These are phyloP conservation scores for Bidens hawaiensis DNA, from an alignment of 140 eudicot species.

Conservation along the genomic window DNA sequence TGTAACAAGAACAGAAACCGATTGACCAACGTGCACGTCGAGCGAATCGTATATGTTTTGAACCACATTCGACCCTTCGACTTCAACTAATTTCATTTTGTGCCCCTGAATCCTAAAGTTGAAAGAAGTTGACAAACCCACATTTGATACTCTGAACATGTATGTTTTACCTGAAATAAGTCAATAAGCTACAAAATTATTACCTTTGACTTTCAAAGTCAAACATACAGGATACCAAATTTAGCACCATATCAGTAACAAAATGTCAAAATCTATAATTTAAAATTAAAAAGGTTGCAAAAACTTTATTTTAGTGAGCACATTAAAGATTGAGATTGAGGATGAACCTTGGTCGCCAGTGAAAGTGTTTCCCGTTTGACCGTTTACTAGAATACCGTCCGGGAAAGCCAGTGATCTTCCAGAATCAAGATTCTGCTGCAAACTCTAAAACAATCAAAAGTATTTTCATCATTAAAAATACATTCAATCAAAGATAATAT, in stretches of 20 bases:
- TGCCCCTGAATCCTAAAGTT: slow-evolving; percentile 89
- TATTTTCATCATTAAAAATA: neutral
- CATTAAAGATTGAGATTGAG: slow-evolving; percentile 12
- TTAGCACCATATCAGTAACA: neutral
- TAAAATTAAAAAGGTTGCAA: neutral
- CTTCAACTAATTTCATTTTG: slow-evolving; percentile 77
- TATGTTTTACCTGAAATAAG: slow-evolving; percentile 70
- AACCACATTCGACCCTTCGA: slow-evolving; percentile 83
- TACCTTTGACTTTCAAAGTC: slow-evolving; percentile 13
- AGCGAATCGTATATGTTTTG: slow-evolving; percentile 74
- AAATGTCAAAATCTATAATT: neutral
- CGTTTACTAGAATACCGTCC: slow-evolving; percentile 76
- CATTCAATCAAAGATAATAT: neutral
- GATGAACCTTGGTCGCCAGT: slow-evolving; percentile 67
- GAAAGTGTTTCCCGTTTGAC: slow-evolving; percentile 56
- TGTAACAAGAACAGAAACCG: slow-evolving; percentile 74
- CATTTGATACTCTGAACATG: slow-evolving; percentile 83
- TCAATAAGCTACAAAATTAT: neutral
- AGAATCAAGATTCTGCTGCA: slow-evolving; percentile 59
- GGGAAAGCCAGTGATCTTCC: slow-evolving; percentile 75
- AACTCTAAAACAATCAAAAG: slow-evolving; percentile 35
- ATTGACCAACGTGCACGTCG: slow-evolving; percentile 92
- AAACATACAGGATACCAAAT: neutral
- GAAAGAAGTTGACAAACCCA: slow-evolving; percentile 70
- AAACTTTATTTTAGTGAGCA: neutral